These are phyloP conservation scores for Caryocar brasiliense DNA, from an alignment of 441 rosid species.

Conservation along the genomic window DNA sequence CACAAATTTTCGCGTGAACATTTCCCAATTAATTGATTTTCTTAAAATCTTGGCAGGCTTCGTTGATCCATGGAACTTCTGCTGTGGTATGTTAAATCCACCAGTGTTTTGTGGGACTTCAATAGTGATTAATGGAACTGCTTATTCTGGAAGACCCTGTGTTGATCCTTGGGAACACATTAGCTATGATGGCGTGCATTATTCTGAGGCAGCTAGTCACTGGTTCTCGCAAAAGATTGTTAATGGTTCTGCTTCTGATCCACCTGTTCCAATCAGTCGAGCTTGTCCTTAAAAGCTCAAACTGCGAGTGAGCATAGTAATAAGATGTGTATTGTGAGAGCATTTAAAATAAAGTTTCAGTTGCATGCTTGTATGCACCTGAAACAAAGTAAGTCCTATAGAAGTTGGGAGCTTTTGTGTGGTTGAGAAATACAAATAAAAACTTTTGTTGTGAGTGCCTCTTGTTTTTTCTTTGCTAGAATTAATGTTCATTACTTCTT, in stretches of 20 bases:
- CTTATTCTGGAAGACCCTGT: not conserved
- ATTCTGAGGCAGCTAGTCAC: constrained; percentile 25
- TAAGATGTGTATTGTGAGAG: too few relatives aligned
- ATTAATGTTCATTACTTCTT: too few relatives aligned
- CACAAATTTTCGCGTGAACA: not conserved
- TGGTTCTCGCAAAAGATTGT: constrained; percentile 19
- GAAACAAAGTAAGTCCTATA: too few relatives aligned
- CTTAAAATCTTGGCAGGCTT: not conserved
- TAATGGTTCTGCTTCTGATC: constrained; percentile 24
- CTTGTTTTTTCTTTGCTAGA: too few relatives aligned
- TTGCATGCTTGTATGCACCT: too few relatives aligned
- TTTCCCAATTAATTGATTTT: not conserved
- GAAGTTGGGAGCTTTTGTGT: too few relatives aligned
- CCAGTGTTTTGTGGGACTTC: constrained; percentile 1
- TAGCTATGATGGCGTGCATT: constrained; percentile 25
- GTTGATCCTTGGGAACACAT: not conserved
- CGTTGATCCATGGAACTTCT: not conserved
- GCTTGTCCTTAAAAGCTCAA: too few relatives aligned
- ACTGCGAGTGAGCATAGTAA: too few relatives aligned
- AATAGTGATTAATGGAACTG: not conserved
- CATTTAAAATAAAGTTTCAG: too few relatives aligned
- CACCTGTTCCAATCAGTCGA: constrained; percentile 10
- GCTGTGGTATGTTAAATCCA: too few relatives aligned
- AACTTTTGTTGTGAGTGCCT: too few relatives aligned
- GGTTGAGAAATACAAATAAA: too few relatives aligned